Conservation (phyloP, 129 eudicot genomes). For the Pseudognaphalium luteoalbum region DNA sequence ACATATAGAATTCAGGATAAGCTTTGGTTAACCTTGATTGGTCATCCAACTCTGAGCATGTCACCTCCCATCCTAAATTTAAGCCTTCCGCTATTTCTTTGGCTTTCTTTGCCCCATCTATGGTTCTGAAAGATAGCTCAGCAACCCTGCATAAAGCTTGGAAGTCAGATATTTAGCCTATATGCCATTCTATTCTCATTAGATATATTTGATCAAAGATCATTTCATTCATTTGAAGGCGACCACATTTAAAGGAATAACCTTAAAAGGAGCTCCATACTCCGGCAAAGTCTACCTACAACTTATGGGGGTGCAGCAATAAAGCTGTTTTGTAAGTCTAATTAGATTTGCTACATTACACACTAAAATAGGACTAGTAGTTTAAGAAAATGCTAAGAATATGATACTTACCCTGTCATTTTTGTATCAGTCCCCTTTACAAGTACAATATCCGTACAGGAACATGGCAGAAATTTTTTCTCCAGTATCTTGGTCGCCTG, state of each 20-base stretch:
- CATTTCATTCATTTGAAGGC: background rate
- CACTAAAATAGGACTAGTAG: background rate
- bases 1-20: background rate
- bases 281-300: background rate
- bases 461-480: background rate
- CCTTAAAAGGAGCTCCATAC: background rate
- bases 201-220: background rate
- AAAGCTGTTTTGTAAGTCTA: background rate
- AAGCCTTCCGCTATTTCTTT: background rate
- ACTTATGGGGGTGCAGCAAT: background rate
- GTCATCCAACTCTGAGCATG: background rate
- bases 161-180: background rate
- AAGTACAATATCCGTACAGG: background rate
- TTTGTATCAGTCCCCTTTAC: background rate
- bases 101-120: background rate
- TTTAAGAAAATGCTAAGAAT: background rate
- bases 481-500: background rate
- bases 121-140: background rate
- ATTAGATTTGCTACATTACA: background rate
- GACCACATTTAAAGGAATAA: background rate
- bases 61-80: background rate
- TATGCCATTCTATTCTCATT: background rate
- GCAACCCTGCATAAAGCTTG: background rate
- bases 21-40: background rate
- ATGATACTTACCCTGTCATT: background rate